Evolutionary conservation across 2,329 filamentous ascomycete genomes (phyloP), one percentile per base, ranked within the genome.

Genomic region (Colletotrichum sojae): DNA sequence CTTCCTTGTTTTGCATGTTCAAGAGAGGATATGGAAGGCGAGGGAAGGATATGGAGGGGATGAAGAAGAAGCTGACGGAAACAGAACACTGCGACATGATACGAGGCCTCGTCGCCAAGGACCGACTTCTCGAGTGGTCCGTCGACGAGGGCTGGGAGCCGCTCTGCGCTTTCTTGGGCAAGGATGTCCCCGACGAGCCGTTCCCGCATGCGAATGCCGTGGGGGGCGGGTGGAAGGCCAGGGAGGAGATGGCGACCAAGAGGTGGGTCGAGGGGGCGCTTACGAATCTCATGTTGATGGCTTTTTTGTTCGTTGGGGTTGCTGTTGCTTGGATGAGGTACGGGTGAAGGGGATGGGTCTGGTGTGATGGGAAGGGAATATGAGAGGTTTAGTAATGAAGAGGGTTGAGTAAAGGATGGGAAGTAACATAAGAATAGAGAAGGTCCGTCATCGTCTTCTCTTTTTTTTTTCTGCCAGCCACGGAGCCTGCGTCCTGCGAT

Each of bases 81-180:
- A 52, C 31, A 78, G 78, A 79, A 55, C 78, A 80, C 71, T 73
- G 71, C 58, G 72, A 72, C 65, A 77, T 78, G 76, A 74, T 82
- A 20, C 75, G 77, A 12, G 75, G 75, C 10, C 67, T 82, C 6
- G 78, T 82, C 8, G 63, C 68, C 0, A 60, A 61, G 2, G 71
- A n/a, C 68, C 71, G 63, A 10, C 48, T 75, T 1, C 75, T 84
- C 4, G 80, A 82, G 56, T 83, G 77, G 76, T 74, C 76, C 10
- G 74, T 79, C 1, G 73, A 77, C 40, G 78, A 84, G 20, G 81
- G 81, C 15, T 83, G 82, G 81, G 78, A 73, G 55, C 81, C 81
- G 10, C 78, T 84, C 2, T 83, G 82, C 73, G 62, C 74, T 49
- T 84, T 83, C 53, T 69, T 83, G 2, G 77, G 75, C 15, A 79